Conservation (phyloP, 768 basidiomycete genomes). For the Termitomyces bulborhizus region DNA sequence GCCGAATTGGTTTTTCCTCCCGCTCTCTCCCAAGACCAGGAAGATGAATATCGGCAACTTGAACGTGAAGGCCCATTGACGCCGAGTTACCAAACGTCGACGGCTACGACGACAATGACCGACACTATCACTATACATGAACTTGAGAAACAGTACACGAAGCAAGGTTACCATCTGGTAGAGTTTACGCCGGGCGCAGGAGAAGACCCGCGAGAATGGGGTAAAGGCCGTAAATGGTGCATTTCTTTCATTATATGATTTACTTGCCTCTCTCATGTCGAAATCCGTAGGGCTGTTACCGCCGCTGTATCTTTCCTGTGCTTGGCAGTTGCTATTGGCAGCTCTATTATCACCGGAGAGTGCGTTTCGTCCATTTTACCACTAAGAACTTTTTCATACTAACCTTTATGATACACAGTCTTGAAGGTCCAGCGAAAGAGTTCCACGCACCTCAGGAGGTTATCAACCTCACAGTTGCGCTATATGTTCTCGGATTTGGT, state of each 20-base stretch:
- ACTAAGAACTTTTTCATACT: neutral
- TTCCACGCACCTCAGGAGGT: slow-evolving; percentile 29
- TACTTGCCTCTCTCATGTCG: neutral
- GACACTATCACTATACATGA: slow-evolving; percentile 6
- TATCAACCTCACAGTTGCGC: slow-evolving; percentile 34
- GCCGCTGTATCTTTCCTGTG: slow-evolving; percentile 23
- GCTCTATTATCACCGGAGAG: slow-evolving; percentile 36
- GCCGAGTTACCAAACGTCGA: neutral
- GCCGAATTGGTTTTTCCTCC: slow-evolving; percentile 7
- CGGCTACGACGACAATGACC: neutral
- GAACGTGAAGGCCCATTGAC: slow-evolving; percentile 8
- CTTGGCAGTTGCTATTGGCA: slow-evolving; percentile 30
- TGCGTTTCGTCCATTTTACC: slow-evolving; percentile 14
- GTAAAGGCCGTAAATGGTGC: slow-evolving; percentile 2
- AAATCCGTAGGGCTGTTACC: neutral
- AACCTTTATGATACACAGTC: slow-evolving; percentile 13
- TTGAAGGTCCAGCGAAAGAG: slow-evolving; percentile 25
- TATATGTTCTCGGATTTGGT: slow-evolving; percentile 37
- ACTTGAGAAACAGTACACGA: slow-evolving; percentile 6
- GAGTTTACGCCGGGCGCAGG: slow-evolving; percentile 5
- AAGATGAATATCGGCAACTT: slow-evolving; percentile 6
- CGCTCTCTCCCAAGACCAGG: slow-evolving; percentile 6
- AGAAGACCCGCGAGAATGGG: slow-evolving; percentile 11
- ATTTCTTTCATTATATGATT: neutral
- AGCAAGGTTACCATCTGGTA: slow-evolving; percentile 4